Percentiles rank a stretch among this genome's conserved stretches.
Conservation (phyloP, 2,329 filamentous ascomycete species). For the Herpotrichia juniperi region DNA sequence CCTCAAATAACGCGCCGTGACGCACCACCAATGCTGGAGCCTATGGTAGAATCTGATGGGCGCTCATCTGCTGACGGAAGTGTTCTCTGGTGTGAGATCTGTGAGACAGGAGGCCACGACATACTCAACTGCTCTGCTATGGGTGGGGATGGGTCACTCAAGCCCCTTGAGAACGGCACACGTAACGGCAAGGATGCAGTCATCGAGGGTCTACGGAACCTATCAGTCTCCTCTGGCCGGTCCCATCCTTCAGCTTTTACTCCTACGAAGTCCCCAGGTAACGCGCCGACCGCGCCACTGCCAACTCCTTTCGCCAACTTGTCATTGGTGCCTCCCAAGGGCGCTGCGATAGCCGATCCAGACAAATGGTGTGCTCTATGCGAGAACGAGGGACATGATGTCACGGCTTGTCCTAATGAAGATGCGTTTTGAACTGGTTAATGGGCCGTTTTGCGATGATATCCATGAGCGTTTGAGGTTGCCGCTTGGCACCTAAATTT, state of each 20-base stretch:
- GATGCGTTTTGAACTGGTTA: slow-evolving; percentile 62
- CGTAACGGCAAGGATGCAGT: slow-evolving; percentile 37
- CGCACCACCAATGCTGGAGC: slow-evolving; percentile 61
- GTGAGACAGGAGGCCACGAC: slow-evolving; percentile 88
- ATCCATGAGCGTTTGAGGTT: slow-evolving; percentile 18
- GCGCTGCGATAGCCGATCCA: slow-evolving; percentile 60
- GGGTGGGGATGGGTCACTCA: slow-evolving; percentile 60
- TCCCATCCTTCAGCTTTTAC: slow-evolving; percentile 34
- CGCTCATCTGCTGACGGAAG: slow-evolving; percentile 68
- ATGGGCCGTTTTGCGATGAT: slow-evolving; percentile 19
- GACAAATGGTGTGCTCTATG: slow-evolving; percentile 97
- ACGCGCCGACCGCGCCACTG: slow-evolving; percentile 40
- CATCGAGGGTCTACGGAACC: slow-evolving; percentile 38
- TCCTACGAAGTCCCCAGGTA: slow-evolving; percentile 41
- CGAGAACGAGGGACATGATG: slow-evolving; percentile 94
- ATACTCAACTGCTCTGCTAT: slow-evolving; percentile 94
- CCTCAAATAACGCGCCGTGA: slow-evolving; percentile 33
- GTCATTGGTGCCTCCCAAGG: slow-evolving; percentile 42
- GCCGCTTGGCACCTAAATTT: slow-evolving; percentile 3
- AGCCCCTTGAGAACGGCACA: slow-evolving; percentile 22
- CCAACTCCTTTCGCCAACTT: slow-evolving; percentile 40
- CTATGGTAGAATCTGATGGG: slow-evolving; percentile 73
- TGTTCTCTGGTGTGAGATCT: slow-evolving; percentile 90
- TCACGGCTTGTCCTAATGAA: slow-evolving; percentile 92
- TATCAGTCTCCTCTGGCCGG: slow-evolving; percentile 40